Evolutionary conservation across 768 basidiomycete genomes (phyloP), one percentile per base, ranked within the genome.

Genomic region (Xanthoconium purpureum): DNA sequence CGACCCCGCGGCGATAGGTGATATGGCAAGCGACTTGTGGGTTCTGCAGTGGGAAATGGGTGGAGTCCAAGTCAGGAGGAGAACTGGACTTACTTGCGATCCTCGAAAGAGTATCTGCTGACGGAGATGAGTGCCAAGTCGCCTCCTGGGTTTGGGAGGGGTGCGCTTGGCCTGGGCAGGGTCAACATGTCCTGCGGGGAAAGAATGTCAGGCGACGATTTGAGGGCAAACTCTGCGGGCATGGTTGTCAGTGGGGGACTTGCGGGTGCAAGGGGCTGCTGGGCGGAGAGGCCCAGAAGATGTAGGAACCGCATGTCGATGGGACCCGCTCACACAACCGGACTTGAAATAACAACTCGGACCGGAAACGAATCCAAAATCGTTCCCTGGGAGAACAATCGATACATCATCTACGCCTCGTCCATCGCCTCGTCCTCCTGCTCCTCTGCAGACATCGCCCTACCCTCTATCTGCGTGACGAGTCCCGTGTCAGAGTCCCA

Each of bases 401-500:
- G 28, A 35, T 50, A 54, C 52, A 54, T 45, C 44, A 33, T 33
- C 59, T 67, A 56, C 70, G 76, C 83, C 67, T 82, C 83, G 66
- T 78, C 80, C 83, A 84, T 83, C 58, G 59, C 72, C 55, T 73
- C 77, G 37, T 73, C 76, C 52, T 70, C 79, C 36, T 55, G 44
- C 57, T 77, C 77, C 14, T 69, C 73, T 29, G 71, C 62, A 44
- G 67, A 58, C 30, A 81, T 59, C 28, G 72, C 73, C 39, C 72
- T 71, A 11, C 78, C 75, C 52, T 83, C 85, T 17, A 87, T 68
- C 69, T 86, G 78, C 2, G 77, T 75, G 37, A 92, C 84, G 62
- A 84, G 77, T 20, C 84, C 89, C 33, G 78, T 84, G 55, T 74
- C 76, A 46, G 85, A 80, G 60, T 87, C 84, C 90, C 91, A 94